Conservation (phyloP, 2,329 filamentous ascomycete genomes). For the Pseudogymnoascus sp. region DNA sequence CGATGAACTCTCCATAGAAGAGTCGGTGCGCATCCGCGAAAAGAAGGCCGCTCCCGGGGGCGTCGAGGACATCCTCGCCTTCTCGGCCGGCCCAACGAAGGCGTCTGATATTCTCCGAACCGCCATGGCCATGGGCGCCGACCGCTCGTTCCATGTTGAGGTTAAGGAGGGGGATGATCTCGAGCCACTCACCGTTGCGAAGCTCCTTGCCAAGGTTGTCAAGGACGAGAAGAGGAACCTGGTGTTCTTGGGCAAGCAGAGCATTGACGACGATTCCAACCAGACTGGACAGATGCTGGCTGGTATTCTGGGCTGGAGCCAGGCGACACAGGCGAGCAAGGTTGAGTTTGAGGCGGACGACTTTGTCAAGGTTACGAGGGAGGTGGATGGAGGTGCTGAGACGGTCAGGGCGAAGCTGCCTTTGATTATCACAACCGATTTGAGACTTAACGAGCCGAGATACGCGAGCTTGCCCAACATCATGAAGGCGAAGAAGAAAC, state of each 20-base stretch:
- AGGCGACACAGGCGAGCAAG: conserved; percentile 88
- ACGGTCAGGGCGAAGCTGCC: conserved; percentile 79
- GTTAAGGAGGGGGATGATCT: conserved; percentile 65
- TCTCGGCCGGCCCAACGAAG: conserved; percentile 84
- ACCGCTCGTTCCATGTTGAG: conserved; percentile 84
- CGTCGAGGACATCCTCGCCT: conserved; percentile 85
- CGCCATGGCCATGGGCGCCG: conserved; percentile 97
- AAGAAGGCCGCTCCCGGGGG: conserved; percentile 62
- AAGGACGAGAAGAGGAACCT: conserved; percentile 82
- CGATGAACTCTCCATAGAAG: conserved; percentile 95
- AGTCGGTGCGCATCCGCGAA: conserved; percentile 89
- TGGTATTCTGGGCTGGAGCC: conserved; percentile 81
- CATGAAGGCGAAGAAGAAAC: conserved; percentile 99
- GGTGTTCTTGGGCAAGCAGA: conserved; percentile 93
- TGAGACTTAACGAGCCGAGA: conserved; percentile 87
- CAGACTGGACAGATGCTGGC: conserved; percentile 99
- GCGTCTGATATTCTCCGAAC: conserved; percentile 82
- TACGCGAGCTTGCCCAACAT: conserved; percentile 96
- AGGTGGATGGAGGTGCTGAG: conserved; percentile 94
- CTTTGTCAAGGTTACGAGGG: conserved; percentile 68
- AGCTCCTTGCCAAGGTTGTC: conserved; percentile 73
- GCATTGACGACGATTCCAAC: conserved; percentile 89
- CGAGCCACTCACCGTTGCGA: conserved; percentile 87
- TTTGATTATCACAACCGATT: conserved; percentile 89
- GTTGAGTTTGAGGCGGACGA: conserved; percentile 66